A percentile compares a stretch with the other conserved stretches of the same genome.
These are phyloP conservation scores for Hyphopichia burtonii DNA, from an alignment of 1,139 yeast species.

Conservation along the genomic window DNA sequence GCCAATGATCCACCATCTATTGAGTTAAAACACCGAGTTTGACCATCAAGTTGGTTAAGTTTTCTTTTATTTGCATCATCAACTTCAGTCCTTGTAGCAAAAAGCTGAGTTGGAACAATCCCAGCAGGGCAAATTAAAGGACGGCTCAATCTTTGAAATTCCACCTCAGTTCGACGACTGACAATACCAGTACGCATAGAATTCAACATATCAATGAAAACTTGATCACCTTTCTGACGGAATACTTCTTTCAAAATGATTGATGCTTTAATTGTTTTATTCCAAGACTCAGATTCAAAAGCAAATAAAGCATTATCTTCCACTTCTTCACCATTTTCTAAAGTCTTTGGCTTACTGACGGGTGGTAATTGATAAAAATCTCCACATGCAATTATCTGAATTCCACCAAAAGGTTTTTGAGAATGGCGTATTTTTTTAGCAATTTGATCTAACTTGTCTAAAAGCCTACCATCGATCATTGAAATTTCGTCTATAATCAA, in stretches of 20 bases:
- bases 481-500: conserved; percentile 84
- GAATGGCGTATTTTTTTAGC: conserved; percentile 56
- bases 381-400: conserved; percentile 81
- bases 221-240: conserved; percentile 81
- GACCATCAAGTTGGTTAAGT: conserved; percentile 52
- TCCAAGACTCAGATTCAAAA: conserved; percentile 80
- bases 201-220: conserved; percentile 80
- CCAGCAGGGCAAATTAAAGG: conserved; percentile 61
- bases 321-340: conserved; percentile 16
- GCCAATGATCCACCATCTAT: conserved; percentile 61
- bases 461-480: conserved; percentile 77
- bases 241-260: conserved; percentile 78
- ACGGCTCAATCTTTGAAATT: conserved; percentile 58
- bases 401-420: conserved; percentile 78
- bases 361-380: conserved; percentile 94
- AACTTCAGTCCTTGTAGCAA: conserved; percentile 81
- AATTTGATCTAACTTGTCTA: conserved; percentile 67
- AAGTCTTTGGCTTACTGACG: conserved; percentile 43
- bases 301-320: conserved; percentile 48
- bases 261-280: conserved; percentile 58
- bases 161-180: conserved; percentile 48
- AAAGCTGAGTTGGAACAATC: conserved; percentile 83
- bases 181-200: conserved; percentile 80
- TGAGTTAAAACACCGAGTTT: conserved; percentile 49
- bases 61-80: conserved; percentile 68